Base-by-base conservation (phyloP, 495 filamentous ascomycete species). In the Podospora pseudoanserina region DNA sequence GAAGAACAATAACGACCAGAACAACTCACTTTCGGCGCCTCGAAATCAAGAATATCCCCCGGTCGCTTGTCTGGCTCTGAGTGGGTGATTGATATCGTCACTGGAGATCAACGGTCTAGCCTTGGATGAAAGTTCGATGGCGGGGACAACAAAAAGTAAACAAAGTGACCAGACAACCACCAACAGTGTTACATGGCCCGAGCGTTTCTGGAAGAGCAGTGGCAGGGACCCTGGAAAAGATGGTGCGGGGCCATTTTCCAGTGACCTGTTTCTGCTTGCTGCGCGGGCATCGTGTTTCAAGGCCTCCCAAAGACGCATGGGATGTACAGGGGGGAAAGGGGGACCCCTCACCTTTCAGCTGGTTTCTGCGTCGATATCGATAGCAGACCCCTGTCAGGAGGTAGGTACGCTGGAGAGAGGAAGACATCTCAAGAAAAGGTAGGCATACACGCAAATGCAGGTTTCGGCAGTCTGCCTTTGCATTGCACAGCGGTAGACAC, bases 141-240 rank as follows among this genome's bases (percentile, higher is more conserved):
- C 32, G 23, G 34, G 30, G 27, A 28, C 16, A 61, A 28, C 5
- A 4, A 32, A 26, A 68, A 71, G 66, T 71, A 71, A 71, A 71
- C 67, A 71, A 71, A 19, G 63, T 54, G 19, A 67, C 70, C 64
- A 55, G 70, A 65, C 70, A 72, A 72, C 71, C 59, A 65, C 15
- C 62, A 13, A 13, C 39, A 2, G 39, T 49, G 39, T 2, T 16
- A 49, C 9, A 49, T 49, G 39, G 39, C 39, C 39, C 39, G 39
- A 49, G 39, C 39, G 39, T 49, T 11, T 16, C 13, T 4, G 30
- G 4, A 7, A 32, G 30, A 4, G 30, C 4, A 49, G 39, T 49
- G 39, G 28, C 49, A 4, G 64, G 64, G 28, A 34, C 11, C n/a
- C n/a, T 16, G 9, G 27, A 28, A 19, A n/a, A 23, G 60, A 18